Percentiles rank a stretch among this genome's conserved stretches.
phyloP scores from a whole-genome alignment of 192 early-diverging fungal genomes.

The Umbelopsis ramanniana region DNA sequence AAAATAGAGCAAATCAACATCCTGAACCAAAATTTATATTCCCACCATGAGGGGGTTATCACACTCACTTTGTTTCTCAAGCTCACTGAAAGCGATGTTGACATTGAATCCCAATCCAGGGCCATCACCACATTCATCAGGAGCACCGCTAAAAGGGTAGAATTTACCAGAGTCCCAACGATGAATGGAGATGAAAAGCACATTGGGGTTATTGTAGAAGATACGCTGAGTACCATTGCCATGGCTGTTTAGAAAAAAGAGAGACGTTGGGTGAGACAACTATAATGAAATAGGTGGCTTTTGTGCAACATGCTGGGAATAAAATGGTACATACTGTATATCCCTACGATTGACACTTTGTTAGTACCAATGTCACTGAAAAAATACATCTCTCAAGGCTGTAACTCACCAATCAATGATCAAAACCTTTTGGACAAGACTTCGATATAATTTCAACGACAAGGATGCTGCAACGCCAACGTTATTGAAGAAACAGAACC shows the following conservation, averaged over 20 bases:
- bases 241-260: constrained; percentile 33
- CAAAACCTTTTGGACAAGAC: constrained; percentile 60
- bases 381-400: neutral
- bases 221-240: constrained; percentile 79
- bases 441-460: constrained; percentile 52
- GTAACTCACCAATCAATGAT: constrained; percentile 71
- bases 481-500: constrained; percentile 82
- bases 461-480: constrained; percentile 70
- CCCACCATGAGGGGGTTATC: neutral
- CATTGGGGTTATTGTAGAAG: constrained; percentile 73
- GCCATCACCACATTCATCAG: constrained; percentile 58
- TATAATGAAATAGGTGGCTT: neutral
- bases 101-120: constrained; percentile 58
- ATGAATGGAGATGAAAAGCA: constrained; percentile 77
- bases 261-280: neutral
- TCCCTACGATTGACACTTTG: constrained; percentile 6
- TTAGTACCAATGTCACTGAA: neutral
- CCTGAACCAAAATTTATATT: neutral
- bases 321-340: constrained; percentile 18
- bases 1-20: constrained; percentile 11
- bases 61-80: constrained; percentile 47
- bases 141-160: constrained; percentile 66
- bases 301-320: neutral
- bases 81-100: constrained; percentile 52
- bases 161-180: constrained; percentile 74